Base-by-base conservation (phyloP, 805 yeast species). In the Grigorovia yakushimaensis region DNA sequence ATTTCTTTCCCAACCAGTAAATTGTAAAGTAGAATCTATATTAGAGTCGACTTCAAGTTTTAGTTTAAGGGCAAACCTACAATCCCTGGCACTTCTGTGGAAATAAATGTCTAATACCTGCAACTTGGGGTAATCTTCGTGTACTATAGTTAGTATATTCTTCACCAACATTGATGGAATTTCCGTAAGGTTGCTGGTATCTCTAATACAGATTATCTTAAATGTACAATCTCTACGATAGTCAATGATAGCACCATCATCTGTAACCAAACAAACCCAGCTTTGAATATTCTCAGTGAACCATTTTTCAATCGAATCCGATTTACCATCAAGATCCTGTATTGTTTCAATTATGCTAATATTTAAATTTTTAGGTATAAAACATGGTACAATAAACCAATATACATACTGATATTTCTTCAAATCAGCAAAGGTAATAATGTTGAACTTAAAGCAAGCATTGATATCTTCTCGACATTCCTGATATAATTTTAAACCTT, bases 1-100 rank as follows among this genome's bases (percentile, higher is more conserved):
- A 23, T 88, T 86, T 51, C 93, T 75, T 58, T 91, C 98, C 98
- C 98, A 93, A 0, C 99, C 98, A 3, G 82, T 72, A 0, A 79
- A 69, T 46, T 73, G 78, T 1, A 78, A 73, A 39, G 17, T 9
- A 3, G 18, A 19, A 15, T 27, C 39, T 15, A 11, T 3, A 18
- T n/a, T 7, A 6, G 7, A 19, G 13, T 27, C 42, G 5, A n/a
- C 8, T 6, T 21, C 7, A 19, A 38, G 5, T 15, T 19, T 15
- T 9, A 44, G 19, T 19, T 38, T 24, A 4, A 22, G 19, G 9
- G 44, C 47, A 45, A 49, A 49, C 35, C 48, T 47, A 8, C 38
- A 18, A 4, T 41, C 42, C 11, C 17, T 7, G 24, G 33, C 18
- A 15, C 41, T 61, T 41, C 81, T 67, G 46, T 60, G 67, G 15